Percentiles rank a stretch among this genome's conserved stretches.
Conservation (phyloP, 192 early-diverging fungal species). For the Gaertneriomyces sp. region DNA sequence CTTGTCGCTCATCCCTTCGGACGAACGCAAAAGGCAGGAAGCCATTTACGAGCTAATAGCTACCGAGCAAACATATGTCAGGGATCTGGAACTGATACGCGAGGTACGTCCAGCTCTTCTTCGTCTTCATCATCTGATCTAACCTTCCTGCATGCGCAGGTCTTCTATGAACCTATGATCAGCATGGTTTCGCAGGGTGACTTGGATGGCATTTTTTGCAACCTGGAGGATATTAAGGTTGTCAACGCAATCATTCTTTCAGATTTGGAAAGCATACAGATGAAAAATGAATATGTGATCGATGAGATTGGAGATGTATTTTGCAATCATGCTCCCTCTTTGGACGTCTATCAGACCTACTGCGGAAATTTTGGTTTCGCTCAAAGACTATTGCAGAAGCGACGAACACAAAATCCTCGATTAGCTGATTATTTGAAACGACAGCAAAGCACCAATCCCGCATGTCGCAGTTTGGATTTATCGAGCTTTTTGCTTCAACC, state of each 20-base stretch:
- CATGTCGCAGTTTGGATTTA: constrained; percentile 70
- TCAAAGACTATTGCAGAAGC: constrained; percentile 57
- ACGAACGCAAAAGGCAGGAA: constrained; percentile 75
- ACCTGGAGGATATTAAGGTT: constrained; percentile 59
- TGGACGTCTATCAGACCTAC: constrained; percentile 61
- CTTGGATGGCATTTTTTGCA: constrained; percentile 45
- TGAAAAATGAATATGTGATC: constrained; percentile 49
- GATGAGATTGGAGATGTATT: constrained; percentile 48
- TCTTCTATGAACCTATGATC: constrained; percentile 61
- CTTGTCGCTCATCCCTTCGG: constrained; percentile 44
- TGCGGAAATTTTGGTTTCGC: constrained; percentile 66
- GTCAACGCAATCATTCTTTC: constrained; percentile 64
- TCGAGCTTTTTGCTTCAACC: constrained; percentile 66
- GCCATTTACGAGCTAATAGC: constrained; percentile 75
- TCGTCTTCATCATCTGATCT: not conserved
- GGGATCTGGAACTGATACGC: constrained; percentile 68
- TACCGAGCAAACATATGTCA: constrained; percentile 73
- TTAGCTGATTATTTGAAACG: constrained; percentile 62
- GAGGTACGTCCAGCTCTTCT: constrained; percentile 43
- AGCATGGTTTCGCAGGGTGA: constrained; percentile 44
- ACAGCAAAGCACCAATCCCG: constrained; percentile 53
- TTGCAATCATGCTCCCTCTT: constrained; percentile 40
- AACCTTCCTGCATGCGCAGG: constrained; percentile 27
- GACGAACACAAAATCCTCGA: constrained; percentile 44
- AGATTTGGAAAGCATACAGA: constrained; percentile 61